Conservation (phyloP, 1,139 yeast species). For the Taphrina deformans region DNA sequence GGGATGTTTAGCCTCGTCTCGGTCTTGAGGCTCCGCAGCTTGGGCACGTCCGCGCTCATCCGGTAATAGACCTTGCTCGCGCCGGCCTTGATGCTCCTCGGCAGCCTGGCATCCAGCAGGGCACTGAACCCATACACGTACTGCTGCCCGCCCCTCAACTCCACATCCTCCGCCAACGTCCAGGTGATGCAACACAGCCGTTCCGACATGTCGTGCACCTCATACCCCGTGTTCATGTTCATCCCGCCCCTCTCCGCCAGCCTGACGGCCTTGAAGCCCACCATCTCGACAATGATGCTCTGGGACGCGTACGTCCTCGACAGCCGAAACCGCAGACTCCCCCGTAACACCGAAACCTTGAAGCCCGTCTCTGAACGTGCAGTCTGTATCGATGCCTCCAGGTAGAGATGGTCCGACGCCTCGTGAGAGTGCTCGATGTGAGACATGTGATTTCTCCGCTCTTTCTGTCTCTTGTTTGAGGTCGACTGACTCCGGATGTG, state of each 20-base stretch:
- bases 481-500: too few species aligned
- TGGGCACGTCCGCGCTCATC: slow-evolving; percentile 4
- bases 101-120: slow-evolving; percentile 11
- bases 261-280: slow-evolving; percentile 7
- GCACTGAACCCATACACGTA: slow-evolving; percentile 3
- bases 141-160: not conserved
- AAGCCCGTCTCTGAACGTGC: slow-evolving; percentile 10
- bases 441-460: not conserved
- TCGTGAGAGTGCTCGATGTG: not conserved
- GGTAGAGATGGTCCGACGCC: slow-evolving; percentile 12
- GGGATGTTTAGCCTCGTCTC: slow-evolving; percentile 8
- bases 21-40: slow-evolving; percentile 5
- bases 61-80: not conserved
- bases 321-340: not conserved
- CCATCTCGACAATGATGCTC: slow-evolving; percentile 10
- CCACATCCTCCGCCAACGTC: slow-evolving; percentile 16
- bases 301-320: not conserved
- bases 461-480: too few species aligned
- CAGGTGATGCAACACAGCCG: slow-evolving; percentile 8
- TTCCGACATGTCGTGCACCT: slow-evolving; percentile 10
- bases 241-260: not conserved
- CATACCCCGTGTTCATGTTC: slow-evolving; percentile 6
- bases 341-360: slow-evolving; percentile 13
- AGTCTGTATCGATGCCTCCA: slow-evolving; percentile 4
- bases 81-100: slow-evolving; percentile 14